Conservation (phyloP, 768 basidiomycete genomes). For the Coprinopsis sp. region DNA sequence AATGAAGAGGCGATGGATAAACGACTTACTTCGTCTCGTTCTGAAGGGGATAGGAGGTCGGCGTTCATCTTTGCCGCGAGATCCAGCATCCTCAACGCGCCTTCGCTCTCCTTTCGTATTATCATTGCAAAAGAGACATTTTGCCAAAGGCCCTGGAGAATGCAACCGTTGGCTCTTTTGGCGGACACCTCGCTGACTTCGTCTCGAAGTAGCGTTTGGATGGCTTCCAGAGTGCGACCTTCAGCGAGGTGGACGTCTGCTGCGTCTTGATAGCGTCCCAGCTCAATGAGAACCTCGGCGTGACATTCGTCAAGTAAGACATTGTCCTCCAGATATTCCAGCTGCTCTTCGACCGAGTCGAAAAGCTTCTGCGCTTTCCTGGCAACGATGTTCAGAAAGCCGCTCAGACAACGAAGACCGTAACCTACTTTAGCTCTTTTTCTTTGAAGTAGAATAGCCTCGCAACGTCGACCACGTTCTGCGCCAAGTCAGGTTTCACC, state of each 20-base stretch:
- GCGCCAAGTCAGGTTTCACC: conserved; percentile 28
- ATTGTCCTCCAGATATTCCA: conserved; percentile 55
- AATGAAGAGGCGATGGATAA: not conserved
- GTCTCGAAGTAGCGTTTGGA: conserved; percentile 39
- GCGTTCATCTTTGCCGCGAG: conserved; percentile 18
- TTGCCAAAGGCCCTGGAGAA: conserved; percentile 44
- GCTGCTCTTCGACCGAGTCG: conserved; percentile 41
- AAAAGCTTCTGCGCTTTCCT: conserved; percentile 51
- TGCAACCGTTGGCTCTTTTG: conserved; percentile 31
- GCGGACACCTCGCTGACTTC: conserved; percentile 20
- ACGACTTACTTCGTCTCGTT: conserved; percentile 6
- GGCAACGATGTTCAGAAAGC: conserved; percentile 1
- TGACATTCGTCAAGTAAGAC: conserved; percentile 40
- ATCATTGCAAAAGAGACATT: conserved; percentile 36
- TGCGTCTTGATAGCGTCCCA: conserved; percentile 43
- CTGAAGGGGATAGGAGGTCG: conserved; percentile 6
- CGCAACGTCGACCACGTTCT: conserved; percentile 38
- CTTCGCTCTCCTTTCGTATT: conserved; percentile 11
- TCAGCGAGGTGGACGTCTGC: conserved; percentile 47
- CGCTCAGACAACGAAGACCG: too few relatives aligned
- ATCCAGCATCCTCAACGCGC: conserved; percentile 24
- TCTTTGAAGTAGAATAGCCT: conserved; percentile 41
- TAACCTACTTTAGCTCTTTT: conserved; percentile 32
- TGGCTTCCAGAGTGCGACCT: conserved; percentile 43
- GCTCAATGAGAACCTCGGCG: conserved; percentile 37